A percentile compares a stretch with the other conserved stretches of the same genome.
These are phyloP conservation scores for Cordyceps farinosa DNA, from an alignment of 2,329 filamentous ascomycete species.

Conservation along the genomic window DNA sequence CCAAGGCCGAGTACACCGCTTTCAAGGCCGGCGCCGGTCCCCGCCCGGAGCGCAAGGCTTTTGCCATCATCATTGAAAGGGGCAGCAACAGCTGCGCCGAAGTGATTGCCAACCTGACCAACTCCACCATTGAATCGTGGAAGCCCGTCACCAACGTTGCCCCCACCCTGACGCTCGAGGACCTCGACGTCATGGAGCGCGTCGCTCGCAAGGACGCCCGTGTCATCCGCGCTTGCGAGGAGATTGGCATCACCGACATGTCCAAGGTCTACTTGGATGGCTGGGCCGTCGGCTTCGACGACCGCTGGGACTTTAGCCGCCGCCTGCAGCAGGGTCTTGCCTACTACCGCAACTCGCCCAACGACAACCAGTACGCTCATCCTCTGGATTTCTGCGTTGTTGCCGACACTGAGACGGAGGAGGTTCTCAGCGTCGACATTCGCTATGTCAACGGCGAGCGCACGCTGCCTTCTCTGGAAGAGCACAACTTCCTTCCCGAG, in stretches of 20 bases:
- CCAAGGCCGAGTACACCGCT: constrained; percentile 60
- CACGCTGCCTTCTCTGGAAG: constrained; percentile 40
- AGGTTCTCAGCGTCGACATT: constrained; percentile 44
- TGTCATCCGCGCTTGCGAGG: constrained; percentile 72
- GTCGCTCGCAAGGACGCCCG: constrained; percentile 65
- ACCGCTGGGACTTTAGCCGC: constrained; percentile 68
- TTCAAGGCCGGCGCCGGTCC: constrained; percentile 49
- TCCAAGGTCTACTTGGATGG: constrained; percentile 79
- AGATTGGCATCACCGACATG: constrained; percentile 77
- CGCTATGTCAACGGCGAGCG: constrained; percentile 43
- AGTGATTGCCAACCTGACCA: constrained; percentile 48
- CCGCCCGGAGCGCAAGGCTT: constrained; percentile 47
- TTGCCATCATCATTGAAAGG: constrained; percentile 46
- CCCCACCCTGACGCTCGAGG: constrained; percentile 69
- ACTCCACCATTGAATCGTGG: constrained; percentile 38
- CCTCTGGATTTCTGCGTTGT: constrained; percentile 49
- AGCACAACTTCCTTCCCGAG: constrained; percentile 38
- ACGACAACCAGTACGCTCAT: constrained; percentile 63
- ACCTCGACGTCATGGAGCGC: constrained; percentile 70
- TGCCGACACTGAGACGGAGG: constrained; percentile 45
- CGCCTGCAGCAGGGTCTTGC: constrained; percentile 77
- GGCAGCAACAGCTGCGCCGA: constrained; percentile 42
- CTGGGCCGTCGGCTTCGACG: constrained; percentile 81
- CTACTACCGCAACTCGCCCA: constrained; percentile 71
- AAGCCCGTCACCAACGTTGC: constrained; percentile 47